phyloP scores from a whole-genome alignment of 768 basidiomycete species.

The Lentinula boryana region DNA sequence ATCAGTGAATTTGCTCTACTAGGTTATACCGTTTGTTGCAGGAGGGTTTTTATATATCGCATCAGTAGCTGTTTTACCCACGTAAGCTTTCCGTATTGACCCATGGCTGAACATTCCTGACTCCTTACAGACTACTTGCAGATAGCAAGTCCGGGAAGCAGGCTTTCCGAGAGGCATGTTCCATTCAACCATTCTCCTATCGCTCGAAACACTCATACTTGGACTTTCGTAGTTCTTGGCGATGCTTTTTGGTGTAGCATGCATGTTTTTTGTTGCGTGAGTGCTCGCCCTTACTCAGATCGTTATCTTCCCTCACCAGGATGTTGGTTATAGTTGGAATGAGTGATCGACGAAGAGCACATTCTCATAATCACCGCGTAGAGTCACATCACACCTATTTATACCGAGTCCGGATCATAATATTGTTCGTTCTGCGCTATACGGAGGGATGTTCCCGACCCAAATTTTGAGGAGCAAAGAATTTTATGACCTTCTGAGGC shows the following conservation, averaged over 20 bases:
- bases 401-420: background rate
- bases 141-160: conserved; percentile 87
- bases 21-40: conserved; percentile 88
- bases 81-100: conserved; percentile 35
- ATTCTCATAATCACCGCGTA: too few species aligned
- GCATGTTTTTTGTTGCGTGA: conserved; percentile 92
- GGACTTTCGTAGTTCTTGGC: conserved; percentile 66
- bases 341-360: conserved; percentile 25
- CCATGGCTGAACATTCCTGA: conserved; percentile 3
- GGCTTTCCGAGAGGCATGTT: conserved; percentile 81
- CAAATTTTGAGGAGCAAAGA: background rate
- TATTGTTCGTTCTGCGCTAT: too few species aligned
- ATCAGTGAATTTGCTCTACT: conserved; percentile 5
- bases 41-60: conserved; percentile 94
- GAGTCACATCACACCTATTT: background rate
- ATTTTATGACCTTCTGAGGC: too few species aligned
- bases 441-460: too few species aligned
- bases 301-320: background rate
- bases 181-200: background rate
- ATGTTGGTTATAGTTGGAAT: conserved; percentile 54
- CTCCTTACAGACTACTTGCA: conserved; percentile 55
- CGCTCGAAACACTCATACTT: conserved; percentile 11
- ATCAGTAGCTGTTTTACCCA: conserved; percentile 85
- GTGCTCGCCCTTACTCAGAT: conserved; percentile 23
- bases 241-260: conserved; percentile 85